Base-by-base conservation (phyloP, 495 filamentous ascomycete genomes). In the Podospora comata region DNA sequence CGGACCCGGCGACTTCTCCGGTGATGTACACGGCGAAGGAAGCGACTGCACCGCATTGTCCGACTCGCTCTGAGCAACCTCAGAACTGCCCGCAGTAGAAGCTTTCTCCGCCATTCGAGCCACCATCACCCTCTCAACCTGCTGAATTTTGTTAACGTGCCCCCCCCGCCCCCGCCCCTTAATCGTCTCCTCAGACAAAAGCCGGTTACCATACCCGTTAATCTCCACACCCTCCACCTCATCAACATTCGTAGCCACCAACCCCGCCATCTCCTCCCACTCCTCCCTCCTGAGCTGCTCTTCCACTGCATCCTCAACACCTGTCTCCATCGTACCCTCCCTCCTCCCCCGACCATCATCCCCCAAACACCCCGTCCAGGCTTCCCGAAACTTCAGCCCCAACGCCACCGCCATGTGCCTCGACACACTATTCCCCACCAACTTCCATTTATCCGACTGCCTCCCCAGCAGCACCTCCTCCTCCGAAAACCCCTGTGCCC, bases 391-490 rank as follows among this genome's bases (percentile, higher is more conserved):
- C 48, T 81, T 72, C 5, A 91, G 68, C 1, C 90, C 90, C 55
- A 90, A 72, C 18, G 85, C 88, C 26, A 90, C 65, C 6, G 89
- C 82, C 19, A 90, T 85, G 5, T 81, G 80, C 26, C 89, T 83
- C n/a, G 87, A 84, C 3, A 93, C 91, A 62, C 85, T 87, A 73
- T 94, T 93, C 0, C 90, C 91, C 16, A 92, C 79, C 53, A 90
- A 83, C 65, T 82, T 85, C 78, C 84, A 87, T 70, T 88, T 85
- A 15, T 86, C 76, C 0, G 64, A 48, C 1, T 80, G 70, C 6
- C 61, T 65, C 0, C 90, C 91, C 13, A 92, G 68, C 1, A 94
- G 68, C 0, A 93, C 83, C 55, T 92, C 91, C 18, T 89, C 62
- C 67, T 93, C 90, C 0, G 79, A 87, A 62, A 87, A 88, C 0